Percentiles rank a stretch among this genome's conserved stretches.
phyloP scores from a whole-genome alignment of 768 basidiomycete species.

The Sarcodon aspratus region DNA sequence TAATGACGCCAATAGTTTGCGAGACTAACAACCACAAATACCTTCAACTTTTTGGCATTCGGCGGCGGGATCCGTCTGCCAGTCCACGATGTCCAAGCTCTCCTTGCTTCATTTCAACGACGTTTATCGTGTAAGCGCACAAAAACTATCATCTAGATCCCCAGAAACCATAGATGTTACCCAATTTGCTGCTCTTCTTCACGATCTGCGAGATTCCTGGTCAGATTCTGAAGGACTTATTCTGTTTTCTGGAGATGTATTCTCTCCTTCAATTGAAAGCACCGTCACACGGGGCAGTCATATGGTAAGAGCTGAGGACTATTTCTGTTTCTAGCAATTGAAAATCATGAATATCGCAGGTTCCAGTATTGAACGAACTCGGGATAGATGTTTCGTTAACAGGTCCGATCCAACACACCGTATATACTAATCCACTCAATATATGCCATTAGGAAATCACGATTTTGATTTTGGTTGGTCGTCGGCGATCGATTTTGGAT shows the following conservation, averaged over 20 bases:
- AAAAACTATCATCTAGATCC: conserved; percentile 45
- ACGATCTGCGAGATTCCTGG: conserved; percentile 54
- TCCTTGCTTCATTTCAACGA: conserved; percentile 69
- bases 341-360: conserved; percentile 27
- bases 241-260: conserved; percentile 84
- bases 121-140: conserved; percentile 71
- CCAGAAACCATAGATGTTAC: conserved; percentile 72
- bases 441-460: conserved; percentile 57
- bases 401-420: conserved; percentile 32
- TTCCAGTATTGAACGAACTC: conserved; percentile 76
- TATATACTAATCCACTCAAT: background rate
- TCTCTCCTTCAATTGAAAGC: conserved; percentile 79
- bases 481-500: background rate
- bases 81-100: conserved; percentile 21
- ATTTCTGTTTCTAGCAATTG: conserved; percentile 3
- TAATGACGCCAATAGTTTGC: too few relatives aligned
- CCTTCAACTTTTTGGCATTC: too few relatives aligned
- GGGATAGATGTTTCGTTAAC: conserved; percentile 72
- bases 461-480: conserved; percentile 77
- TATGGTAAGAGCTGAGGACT: conserved; percentile 45
- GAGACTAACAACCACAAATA: too few relatives aligned
- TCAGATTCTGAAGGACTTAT: conserved; percentile 60
- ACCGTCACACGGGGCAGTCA: conserved; percentile 84
- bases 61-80: too few relatives aligned
- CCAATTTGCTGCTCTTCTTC: conserved; percentile 69